Conservation (phyloP, 768 basidiomycete species). For the Agaricus sinodeliciosus region DNA sequence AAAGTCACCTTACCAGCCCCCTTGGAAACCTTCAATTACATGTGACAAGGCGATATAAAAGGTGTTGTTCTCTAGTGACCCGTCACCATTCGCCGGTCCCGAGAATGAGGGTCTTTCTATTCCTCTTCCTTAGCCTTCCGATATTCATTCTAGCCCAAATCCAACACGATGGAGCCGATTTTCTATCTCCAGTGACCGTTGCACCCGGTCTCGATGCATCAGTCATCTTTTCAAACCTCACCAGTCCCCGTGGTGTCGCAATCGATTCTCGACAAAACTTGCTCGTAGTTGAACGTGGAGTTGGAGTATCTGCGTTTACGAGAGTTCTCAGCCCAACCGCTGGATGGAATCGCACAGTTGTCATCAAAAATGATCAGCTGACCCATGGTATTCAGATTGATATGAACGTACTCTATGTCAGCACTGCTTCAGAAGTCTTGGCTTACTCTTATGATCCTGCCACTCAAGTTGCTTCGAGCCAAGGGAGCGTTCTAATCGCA, state of each 20-base stretch:
- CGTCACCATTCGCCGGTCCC: not conserved
- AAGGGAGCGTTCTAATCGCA: slow-evolving; percentile 19
- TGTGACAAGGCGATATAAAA: not conserved
- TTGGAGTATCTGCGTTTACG: slow-evolving; percentile 34
- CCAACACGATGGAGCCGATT: slow-evolving; percentile 25
- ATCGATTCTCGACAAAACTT: slow-evolving; percentile 32
- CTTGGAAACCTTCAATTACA: too few species aligned
- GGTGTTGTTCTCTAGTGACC: not conserved
- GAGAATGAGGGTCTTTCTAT: not conserved
- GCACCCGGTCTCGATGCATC: slow-evolving; percentile 28
- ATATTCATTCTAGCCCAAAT: slow-evolving; percentile 8
- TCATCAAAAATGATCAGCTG: slow-evolving; percentile 27
- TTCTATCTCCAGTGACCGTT: slow-evolving; percentile 27
- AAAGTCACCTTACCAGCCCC: too few species aligned
- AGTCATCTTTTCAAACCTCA: slow-evolving; percentile 35
- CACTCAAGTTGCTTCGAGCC: slow-evolving; percentile 20
- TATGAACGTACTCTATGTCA: slow-evolving; percentile 28
- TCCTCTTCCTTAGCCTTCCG: not conserved
- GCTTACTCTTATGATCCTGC: slow-evolving; percentile 29
- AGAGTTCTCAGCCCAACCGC: slow-evolving; percentile 16
- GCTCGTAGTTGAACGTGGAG: slow-evolving; percentile 36
- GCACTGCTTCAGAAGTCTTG: slow-evolving; percentile 28
- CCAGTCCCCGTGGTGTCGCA: slow-evolving; percentile 34
- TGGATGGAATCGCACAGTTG: slow-evolving; percentile 31
- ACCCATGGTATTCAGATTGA: slow-evolving; percentile 39